Evolutionary conservation across 257 asterid species (phyloP), one percentile per base, ranked within the genome.

Genomic region (Solanum phureja): DNA sequence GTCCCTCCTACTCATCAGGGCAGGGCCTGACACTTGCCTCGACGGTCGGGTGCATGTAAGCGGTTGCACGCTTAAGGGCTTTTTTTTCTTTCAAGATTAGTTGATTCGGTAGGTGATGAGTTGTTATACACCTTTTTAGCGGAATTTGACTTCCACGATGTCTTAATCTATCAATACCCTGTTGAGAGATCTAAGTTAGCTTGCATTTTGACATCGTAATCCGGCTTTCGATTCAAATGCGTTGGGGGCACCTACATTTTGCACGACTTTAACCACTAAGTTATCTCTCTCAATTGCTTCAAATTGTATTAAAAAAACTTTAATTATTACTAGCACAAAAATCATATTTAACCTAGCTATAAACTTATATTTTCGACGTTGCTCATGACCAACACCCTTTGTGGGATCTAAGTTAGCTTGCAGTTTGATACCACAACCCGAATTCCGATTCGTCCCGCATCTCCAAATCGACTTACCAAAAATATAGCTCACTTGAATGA

Each of bases 341-440:
- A 23, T 23, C 31, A n/a, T 62, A 62, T 62, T 23, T 23, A 4
- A 62, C 14, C 46, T 42, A 42, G 46, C 7, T 23, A 10, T 23
- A 23, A 23, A 62, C 13, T 9, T 62, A 5, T 62, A 10, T 62
- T 56, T 56, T 56, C 1, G 24, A 2, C 11, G 3, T 56, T 56
- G 4, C 64, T 56, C 10, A 18, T 52, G 62, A 52, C 23, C 9
- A 62, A 62, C 14, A 62, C 14, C 31, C 4, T 23, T 62, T 2
- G 7, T 62, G 31, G 71, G 6, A 62, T 62, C 7, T 9, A 62
- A 23, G 71, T n/a, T 62, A 62, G 71, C 14, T 23, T n/a, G 14
- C 31, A 62, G 31, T 23, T 23, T 18, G n/a, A 52, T 0, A 0
- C 9, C 4, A 52, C 0, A 52, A 18, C 3, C n/a, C 4, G 1